phyloP scores from a whole-genome alignment of 352 stramenopile species.

The Phytophthora hibernalis region DNA sequence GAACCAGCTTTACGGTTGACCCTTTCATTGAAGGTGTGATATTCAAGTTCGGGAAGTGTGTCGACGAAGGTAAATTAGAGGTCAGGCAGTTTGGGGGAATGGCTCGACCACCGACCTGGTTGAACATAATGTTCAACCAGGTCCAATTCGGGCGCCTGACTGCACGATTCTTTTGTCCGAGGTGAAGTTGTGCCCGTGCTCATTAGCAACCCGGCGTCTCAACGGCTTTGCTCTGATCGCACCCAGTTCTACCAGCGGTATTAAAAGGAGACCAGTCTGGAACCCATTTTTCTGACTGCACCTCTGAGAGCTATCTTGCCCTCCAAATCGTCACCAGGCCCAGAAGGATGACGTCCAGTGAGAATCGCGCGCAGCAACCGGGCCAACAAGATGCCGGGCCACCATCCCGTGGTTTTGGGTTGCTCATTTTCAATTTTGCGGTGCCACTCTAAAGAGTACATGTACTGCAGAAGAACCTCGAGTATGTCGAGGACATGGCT shows the following conservation, averaged over 20 bases:
- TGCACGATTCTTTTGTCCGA: too few relatives aligned
- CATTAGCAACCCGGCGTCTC: conserved; percentile 18
- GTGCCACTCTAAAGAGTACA: conserved; percentile 22
- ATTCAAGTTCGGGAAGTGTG: conserved; percentile 17
- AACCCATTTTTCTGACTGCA: conserved; percentile 4
- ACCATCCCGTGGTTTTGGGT: conserved; percentile 21
- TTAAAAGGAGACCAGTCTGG: conserved; percentile 3
- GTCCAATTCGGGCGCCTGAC: background rate
- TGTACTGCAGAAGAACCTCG: conserved; percentile 10
- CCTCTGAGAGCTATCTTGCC: background rate
- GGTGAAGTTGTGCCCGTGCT: background rate
- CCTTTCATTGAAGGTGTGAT: conserved; percentile 22
- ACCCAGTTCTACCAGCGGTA: conserved; percentile 32
- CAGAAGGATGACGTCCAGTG: conserved; percentile 13
- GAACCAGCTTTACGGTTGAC: conserved; percentile 2
- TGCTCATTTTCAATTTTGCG: conserved; percentile 33
- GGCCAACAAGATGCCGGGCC: conserved; percentile 26
- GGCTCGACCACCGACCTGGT: conserved; percentile 4
- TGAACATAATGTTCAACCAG: conserved; percentile 31
- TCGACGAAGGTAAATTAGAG: background rate
- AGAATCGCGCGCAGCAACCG: background rate
- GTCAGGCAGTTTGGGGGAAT: conserved; percentile 13
- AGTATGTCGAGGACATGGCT: conserved; percentile 30
- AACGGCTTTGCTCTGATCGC: conserved; percentile 31
- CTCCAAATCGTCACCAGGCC: conserved; percentile 6